Conservation (phyloP, 331 rosid genomes). For the Phaseolus coccineus region DNA sequence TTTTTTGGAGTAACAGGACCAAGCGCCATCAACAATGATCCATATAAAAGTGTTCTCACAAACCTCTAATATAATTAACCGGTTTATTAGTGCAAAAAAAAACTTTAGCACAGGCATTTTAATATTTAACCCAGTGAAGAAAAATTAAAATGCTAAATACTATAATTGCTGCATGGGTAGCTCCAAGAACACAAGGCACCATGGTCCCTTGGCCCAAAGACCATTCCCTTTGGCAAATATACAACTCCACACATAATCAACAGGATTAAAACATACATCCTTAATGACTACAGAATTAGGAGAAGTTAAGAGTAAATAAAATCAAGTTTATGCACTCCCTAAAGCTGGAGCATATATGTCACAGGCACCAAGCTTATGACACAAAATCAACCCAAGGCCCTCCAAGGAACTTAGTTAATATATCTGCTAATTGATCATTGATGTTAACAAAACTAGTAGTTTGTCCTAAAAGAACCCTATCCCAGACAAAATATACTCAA, state of each 20-base stretch:
- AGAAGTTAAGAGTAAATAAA: neutral
- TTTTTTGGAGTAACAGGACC: neutral
- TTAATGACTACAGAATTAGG: neutral
- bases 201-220: neutral
- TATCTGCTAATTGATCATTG: neutral
- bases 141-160: slow-evolving; percentile 5
- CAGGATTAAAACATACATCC: neutral
- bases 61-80: neutral
- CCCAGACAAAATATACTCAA: neutral
- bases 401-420: neutral
- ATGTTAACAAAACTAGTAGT: neutral
- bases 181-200: neutral
- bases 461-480: neutral
- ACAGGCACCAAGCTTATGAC: neutral
- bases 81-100: neutral
- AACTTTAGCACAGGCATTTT: neutral
- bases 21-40: slow-evolving; percentile 1
- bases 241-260: slow-evolving; percentile 29
- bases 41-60: neutral
- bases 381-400: neutral
- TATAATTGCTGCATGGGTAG: neutral
- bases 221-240: neutral
- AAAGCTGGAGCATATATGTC: neutral
- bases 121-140: slow-evolving; percentile 13
- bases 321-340: neutral